phyloP scores from a whole-genome alignment of 1,139 yeast species.

The Suhomyces bolitotheri region DNA sequence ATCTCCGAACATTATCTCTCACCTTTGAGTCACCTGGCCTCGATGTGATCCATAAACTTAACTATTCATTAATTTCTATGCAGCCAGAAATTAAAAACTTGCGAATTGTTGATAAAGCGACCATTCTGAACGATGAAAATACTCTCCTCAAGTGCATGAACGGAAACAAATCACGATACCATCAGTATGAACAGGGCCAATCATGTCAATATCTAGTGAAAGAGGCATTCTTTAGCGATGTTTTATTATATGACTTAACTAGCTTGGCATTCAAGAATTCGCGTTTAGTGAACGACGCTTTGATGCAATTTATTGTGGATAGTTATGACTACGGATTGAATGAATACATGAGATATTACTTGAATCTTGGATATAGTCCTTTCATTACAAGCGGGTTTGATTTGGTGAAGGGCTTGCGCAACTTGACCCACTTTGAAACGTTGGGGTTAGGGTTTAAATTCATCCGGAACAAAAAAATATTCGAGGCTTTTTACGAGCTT shows the following conservation, averaged over 20 bases:
- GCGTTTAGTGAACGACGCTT: conserved; percentile 16
- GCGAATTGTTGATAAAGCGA: conserved; percentile 16
- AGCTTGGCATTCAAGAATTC: conserved; percentile 1
- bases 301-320: conserved; percentile 14
- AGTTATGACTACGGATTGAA: conserved; percentile 11
- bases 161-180: conserved; percentile 11
- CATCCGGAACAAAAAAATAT: neutral
- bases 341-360: conserved; percentile 16
- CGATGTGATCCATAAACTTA: conserved; percentile 13
- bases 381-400: conserved; percentile 14
- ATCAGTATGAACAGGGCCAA: conserved; percentile 21
- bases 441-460: conserved; percentile 3
- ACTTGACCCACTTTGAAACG: conserved; percentile 8
- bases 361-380: conserved; percentile 17
- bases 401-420: conserved; percentile 7
- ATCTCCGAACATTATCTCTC: conserved; percentile 17
- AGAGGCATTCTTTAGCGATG: conserved; percentile 10
- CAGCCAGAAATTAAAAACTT: conserved; percentile 16
- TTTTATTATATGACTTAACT: conserved; percentile 11
- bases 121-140: conserved; percentile 11
- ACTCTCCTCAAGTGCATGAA: conserved; percentile 17
- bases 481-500: conserved; percentile 2
- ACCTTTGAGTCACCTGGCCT: conserved; percentile 18
- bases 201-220: conserved; percentile 16
- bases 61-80: conserved; percentile 8